Evolutionary conservation across 2,329 filamentous ascomycete species (phyloP).

Genomic region (Sporothrix mexicana): DNA sequence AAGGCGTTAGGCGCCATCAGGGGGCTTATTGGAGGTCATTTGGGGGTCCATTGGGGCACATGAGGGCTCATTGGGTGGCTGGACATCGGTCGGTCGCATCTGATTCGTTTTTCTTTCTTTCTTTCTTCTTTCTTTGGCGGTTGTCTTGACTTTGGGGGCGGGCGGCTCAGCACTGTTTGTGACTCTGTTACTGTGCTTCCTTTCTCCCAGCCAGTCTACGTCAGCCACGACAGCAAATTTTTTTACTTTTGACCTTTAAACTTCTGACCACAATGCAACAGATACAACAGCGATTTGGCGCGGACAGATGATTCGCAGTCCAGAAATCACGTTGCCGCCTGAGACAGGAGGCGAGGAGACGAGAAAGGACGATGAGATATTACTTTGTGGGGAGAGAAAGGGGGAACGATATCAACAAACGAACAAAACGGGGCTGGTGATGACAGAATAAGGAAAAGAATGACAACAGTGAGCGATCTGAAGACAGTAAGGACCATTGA

Average conservation of each 20-base stretch:
- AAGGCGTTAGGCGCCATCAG: background rate
- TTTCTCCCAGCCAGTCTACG: constrained; percentile 8
- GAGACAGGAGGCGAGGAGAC: background rate
- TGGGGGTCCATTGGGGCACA: too few relatives aligned
- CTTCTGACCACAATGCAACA: background rate
- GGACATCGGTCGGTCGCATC: background rate
- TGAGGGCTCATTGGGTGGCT: too few relatives aligned
- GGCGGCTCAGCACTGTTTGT: background rate
- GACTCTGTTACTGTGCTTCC: too few relatives aligned
- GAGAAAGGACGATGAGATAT: background rate
- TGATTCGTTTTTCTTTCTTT: constrained; percentile 13
- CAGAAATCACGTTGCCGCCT: background rate
- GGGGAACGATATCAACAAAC: background rate
- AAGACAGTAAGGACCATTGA: background rate
- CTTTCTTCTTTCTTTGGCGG: background rate
- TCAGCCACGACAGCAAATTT: constrained; percentile 20
- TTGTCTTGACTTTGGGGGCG: background rate
- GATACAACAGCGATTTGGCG: background rate
- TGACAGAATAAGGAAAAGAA: constrained; percentile 11
- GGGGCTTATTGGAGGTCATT: background rate
- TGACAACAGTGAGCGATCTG: background rate
- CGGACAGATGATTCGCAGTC: constrained; percentile 1
- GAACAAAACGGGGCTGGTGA: constrained; percentile 5
- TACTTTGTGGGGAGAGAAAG: background rate
- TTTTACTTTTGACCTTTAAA: too few relatives aligned